Conservation (phyloP, 192 early-diverging fungal species). For the Coemansia umbellata region DNA sequence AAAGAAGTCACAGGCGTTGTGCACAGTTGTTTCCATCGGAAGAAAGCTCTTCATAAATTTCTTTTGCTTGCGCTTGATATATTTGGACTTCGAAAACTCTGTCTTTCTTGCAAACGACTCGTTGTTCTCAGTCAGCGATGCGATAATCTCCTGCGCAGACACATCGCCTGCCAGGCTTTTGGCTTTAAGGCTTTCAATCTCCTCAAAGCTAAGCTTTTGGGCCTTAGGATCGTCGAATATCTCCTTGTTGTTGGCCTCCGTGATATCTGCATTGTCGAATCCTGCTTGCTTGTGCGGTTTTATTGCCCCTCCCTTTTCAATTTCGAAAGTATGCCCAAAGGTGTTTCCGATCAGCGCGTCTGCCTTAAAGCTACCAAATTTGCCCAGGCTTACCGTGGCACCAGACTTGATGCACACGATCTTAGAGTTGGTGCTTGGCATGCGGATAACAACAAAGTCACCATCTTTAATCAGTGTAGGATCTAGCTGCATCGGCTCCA, state of each 20-base stretch:
- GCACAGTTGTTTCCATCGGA: constrained; percentile 70
- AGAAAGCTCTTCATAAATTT: constrained; percentile 86
- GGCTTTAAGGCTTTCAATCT: constrained; percentile 80
- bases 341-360: constrained; percentile 77
- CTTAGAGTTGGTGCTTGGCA: constrained; percentile 85
- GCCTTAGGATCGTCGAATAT: constrained; percentile 69
- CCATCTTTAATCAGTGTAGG: constrained; percentile 52
- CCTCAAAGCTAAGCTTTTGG: constrained; percentile 75
- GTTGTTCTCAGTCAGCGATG: constrained; percentile 76
- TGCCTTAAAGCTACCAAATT: constrained; percentile 83
- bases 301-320: constrained; percentile 57
- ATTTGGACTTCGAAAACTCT: constrained; percentile 93
- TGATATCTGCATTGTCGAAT: constrained; percentile 60
- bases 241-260: constrained; percentile 76
- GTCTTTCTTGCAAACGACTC: constrained; percentile 89
- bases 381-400: constrained; percentile 71
- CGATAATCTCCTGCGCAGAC: constrained; percentile 69
- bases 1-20: constrained; percentile 74
- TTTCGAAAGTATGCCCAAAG: constrained; percentile 82
- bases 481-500: constrained; percentile 22
- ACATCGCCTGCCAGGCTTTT: constrained; percentile 68
- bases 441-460: constrained; percentile 68
- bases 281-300: constrained; percentile 25
- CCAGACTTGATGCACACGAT: constrained; percentile 63
- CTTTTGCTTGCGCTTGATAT: constrained; percentile 79